Evolutionary conservation across 2,329 filamentous ascomycete species (phyloP), one percentile per base, ranked within the genome.

Genomic region (Aphanoascus verrucosus): DNA sequence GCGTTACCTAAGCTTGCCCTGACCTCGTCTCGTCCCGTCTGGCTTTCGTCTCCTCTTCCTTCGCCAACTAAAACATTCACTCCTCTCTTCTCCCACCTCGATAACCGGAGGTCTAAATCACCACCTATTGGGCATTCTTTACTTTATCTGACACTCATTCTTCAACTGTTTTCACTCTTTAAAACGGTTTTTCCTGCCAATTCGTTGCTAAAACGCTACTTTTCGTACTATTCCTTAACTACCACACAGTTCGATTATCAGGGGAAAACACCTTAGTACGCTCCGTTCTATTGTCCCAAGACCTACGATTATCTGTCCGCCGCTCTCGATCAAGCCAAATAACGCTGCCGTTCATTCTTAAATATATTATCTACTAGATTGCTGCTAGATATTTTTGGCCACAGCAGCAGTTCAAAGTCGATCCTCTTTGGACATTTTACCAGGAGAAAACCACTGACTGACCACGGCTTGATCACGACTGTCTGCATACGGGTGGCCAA

Each of bases 91-190:
- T 6, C 1, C 31, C 2, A 3, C 44, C 5, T 44, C 41, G n/a
- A n/a, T 28, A 3, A 28, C 23, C 23, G n/a, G n/a, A 43, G 12
- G 19, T 3, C 42, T 31, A 20, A 20, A 20, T 6, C 41, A 48
- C 45, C 45, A 48, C 45, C 37, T 23, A 17, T 19, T 41, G 46
- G 46, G 35, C 46, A 14, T 28, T 49, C 46, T 31, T 40, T 49
- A 15, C 32, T 1, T n/a, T 49, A 7, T 15, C 35, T 5, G 8
- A 20, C 23, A 20, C 19, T 28, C 15, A 1, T 31, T 31, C 17
- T 37, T 23, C 31, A 23, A 37, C 35, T 37, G n/a, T 3, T 4
- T 48, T 38, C 45, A 47, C 5, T 48, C 17, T 12, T 23, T 48
- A 31, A 37, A 12, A 17, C 14, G 17, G 17, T 15, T n/a, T 11